These are phyloP conservation scores for Saraca asoca DNA, from an alignment of 331 rosid genomes.

Conservation along the genomic window DNA sequence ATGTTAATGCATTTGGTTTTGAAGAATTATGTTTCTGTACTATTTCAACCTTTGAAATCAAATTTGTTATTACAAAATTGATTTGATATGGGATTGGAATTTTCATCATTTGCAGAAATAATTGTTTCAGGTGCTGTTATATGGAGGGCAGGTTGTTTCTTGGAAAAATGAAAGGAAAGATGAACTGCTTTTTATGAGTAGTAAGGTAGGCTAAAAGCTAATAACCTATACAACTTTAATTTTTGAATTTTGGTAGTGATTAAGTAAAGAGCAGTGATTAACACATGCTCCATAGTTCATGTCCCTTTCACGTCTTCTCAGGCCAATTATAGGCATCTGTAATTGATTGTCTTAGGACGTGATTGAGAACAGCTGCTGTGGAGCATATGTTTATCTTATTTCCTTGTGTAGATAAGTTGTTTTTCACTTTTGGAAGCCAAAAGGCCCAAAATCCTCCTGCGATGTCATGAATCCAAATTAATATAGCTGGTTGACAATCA, in stretches of 20 bases:
- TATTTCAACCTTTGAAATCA: not conserved
- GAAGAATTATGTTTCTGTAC: not conserved
- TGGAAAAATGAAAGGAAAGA: slow-evolving; percentile 78
- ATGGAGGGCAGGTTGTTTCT: slow-evolving; percentile 75
- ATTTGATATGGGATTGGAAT: slow-evolving; percentile 7
- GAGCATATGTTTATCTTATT: too few species aligned
- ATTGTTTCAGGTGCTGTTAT: slow-evolving; percentile 67
- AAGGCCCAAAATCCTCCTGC: not conserved
- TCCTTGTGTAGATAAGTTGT: too few species aligned
- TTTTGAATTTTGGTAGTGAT: not conserved
- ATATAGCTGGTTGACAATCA: slow-evolving; percentile 10
- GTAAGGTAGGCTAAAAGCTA: slow-evolving; percentile 49
- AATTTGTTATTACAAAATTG: not conserved
- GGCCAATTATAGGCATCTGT: too few species aligned
- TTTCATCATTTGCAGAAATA: slow-evolving; percentile 21
- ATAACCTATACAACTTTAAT: not conserved
- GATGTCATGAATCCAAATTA: slow-evolving; percentile 1
- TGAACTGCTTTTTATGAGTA: slow-evolving; percentile 72
- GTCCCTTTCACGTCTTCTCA: too few species aligned
- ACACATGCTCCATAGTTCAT: too few species aligned
- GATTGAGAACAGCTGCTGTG: too few species aligned
- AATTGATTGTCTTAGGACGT: too few species aligned
- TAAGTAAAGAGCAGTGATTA: too few species aligned
- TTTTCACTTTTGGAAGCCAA: too few species aligned
- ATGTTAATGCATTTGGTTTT: not conserved